Conservation (phyloP, 1,139 yeast species). For the Candida dubliniensis region DNA sequence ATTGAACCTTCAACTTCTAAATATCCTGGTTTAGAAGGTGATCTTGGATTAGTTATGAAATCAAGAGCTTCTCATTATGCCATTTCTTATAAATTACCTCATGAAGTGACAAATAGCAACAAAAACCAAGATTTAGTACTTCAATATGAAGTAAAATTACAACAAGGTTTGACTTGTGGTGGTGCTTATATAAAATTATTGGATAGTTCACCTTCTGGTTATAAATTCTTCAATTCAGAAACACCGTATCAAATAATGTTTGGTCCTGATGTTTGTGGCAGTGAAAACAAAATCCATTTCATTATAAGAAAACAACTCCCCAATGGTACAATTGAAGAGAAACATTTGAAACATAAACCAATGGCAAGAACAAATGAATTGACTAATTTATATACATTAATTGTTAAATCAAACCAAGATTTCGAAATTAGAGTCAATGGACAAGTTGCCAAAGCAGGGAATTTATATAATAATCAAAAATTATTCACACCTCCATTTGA, state of each 20-base stretch:
- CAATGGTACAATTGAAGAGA: slow-evolving; percentile 59
- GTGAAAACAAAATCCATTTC: slow-evolving; percentile 75
- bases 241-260: slow-evolving; percentile 86
- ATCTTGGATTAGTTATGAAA: slow-evolving; percentile 73
- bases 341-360: slow-evolving; percentile 67
- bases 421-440: slow-evolving; percentile 86
- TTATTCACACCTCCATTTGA: slow-evolving; percentile 61
- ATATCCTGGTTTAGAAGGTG: slow-evolving; percentile 60
- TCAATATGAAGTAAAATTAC: slow-evolving; percentile 86
- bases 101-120: slow-evolving; percentile 39
- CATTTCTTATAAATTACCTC: slow-evolving; percentile 58
- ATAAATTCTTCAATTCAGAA: slow-evolving; percentile 32
- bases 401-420: slow-evolving; percentile 61
- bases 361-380: slow-evolving; percentile 59
- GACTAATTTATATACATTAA: slow-evolving; percentile 71
- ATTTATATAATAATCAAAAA: slow-evolving; percentile 49
- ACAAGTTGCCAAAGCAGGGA: slow-evolving; percentile 67
- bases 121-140: slow-evolving; percentile 66
- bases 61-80: slow-evolving; percentile 80
- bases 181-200: slow-evolving; percentile 85
- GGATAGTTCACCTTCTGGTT: slow-evolving; percentile 25
- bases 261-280: slow-evolving; percentile 92
- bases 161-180: slow-evolving; percentile 74
- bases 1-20: slow-evolving; percentile 50
- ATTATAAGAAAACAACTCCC: slow-evolving; percentile 64